Evolutionary conservation across 108 stramenopile species (phyloP).

Genomic region (Cyclotella baltica): DNA sequence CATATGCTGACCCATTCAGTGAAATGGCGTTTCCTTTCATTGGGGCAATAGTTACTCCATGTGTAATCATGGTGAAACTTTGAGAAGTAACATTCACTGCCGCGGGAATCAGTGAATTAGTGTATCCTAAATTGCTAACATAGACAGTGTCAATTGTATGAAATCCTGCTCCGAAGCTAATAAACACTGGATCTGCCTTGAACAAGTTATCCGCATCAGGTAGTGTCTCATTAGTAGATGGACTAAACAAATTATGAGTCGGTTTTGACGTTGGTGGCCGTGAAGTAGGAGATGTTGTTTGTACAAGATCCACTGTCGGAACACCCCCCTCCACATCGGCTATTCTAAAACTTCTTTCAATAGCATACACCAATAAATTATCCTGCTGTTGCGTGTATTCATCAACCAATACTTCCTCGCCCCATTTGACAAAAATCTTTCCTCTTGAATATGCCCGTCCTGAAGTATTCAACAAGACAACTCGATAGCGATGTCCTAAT

Average conservation of each 20-base stretch:
- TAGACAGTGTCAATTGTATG: constrained; percentile 9
- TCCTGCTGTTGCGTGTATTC: constrained; percentile 23
- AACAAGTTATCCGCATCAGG: not conserved
- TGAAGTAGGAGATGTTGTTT: not conserved
- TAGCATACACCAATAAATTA: constrained; percentile 25
- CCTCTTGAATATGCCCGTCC: not conserved
- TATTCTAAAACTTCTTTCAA: constrained; percentile 25
- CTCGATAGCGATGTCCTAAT: constrained; percentile 16
- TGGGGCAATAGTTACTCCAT: constrained; percentile 6
- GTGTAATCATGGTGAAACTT: constrained; percentile 6
- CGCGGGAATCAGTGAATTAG: not conserved
- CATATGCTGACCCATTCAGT: not conserved
- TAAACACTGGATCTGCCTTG: not conserved
- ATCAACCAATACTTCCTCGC: constrained; percentile 19
- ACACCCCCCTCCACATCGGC: not conserved
- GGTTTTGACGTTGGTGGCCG: not conserved
- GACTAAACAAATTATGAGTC: not conserved
- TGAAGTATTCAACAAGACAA: constrained; percentile 14
- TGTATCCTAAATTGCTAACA: constrained; percentile 3
- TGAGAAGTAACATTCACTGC: not conserved
- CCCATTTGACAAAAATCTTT: constrained; percentile 18
- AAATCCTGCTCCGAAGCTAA: not conserved
- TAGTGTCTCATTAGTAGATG: not conserved
- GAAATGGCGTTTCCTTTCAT: constrained; percentile 4
- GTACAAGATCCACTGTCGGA: not conserved